Conservation (phyloP, 2,329 filamentous ascomycete genomes). For the Fusarium sterilihyphosum region DNA sequence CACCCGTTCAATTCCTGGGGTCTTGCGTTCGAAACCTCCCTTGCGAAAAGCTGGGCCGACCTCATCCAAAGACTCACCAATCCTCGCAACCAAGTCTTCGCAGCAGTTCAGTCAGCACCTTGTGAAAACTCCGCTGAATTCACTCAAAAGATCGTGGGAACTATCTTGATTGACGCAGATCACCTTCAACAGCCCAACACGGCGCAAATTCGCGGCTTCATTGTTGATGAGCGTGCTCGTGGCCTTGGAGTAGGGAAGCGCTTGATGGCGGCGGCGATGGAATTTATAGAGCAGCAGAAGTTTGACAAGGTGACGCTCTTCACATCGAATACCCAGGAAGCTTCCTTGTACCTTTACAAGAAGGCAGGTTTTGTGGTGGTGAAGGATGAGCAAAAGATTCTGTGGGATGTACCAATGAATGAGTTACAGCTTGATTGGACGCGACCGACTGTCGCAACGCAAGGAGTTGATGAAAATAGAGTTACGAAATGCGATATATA, state of each 20-base stretch:
- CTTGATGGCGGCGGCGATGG: conserved; percentile 13
- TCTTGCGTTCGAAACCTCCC: conserved; percentile 10
- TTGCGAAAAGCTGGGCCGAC: conserved; percentile 25
- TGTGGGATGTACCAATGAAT: conserved; percentile 22
- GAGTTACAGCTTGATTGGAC: conserved; percentile 28
- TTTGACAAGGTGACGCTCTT: conserved; percentile 22
- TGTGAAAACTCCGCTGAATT: neutral
- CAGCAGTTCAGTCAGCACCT: neutral
- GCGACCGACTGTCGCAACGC: neutral
- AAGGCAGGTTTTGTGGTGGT: conserved; percentile 12
- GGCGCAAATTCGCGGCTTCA: conserved; percentile 28
- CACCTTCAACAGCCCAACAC: neutral
- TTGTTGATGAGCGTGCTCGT: conserved; percentile 24
- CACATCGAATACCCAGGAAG: neutral
- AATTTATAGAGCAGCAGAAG: conserved; percentile 1
- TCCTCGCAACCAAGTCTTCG: conserved; percentile 21
- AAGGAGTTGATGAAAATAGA: neutral
- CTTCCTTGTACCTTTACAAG: conserved; percentile 7
- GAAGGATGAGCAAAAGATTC: conserved; percentile 5
- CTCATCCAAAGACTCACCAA: conserved; percentile 25
- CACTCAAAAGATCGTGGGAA: conserved; percentile 23
- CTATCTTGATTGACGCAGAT: conserved; percentile 12
- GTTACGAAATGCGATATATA: neutral
- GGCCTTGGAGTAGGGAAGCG: conserved; percentile 17
- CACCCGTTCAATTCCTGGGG: conserved; percentile 26